Evolutionary conservation across 352 stramenopile species (phyloP).

Genomic region (Globisporangium polare): DNA sequence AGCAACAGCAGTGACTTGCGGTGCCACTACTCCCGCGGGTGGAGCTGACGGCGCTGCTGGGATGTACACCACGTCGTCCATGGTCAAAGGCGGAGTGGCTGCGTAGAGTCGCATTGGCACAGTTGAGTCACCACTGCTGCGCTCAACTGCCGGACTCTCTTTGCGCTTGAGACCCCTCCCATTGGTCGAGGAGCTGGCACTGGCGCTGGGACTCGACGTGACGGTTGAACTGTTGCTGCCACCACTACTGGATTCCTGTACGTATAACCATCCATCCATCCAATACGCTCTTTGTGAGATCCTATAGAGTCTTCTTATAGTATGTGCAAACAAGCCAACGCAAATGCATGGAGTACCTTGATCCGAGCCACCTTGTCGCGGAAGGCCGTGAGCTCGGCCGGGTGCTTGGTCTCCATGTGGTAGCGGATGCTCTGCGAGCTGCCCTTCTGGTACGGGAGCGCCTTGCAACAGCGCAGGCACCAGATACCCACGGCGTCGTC

Average conservation of each 20-base stretch:
- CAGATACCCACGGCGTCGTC: slow-evolving; percentile 47
- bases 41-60: too few species aligned
- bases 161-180: slow-evolving; percentile 8
- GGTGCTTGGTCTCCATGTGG: slow-evolving; percentile 59
- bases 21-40: not conserved
- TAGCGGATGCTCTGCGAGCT: slow-evolving; percentile 56
- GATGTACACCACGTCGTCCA: too few species aligned
- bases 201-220: not conserved
- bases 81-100: too few species aligned
- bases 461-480: slow-evolving; percentile 33
- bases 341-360: not conserved
- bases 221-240: not conserved
- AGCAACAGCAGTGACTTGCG: not conserved
- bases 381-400: slow-evolving; percentile 26
- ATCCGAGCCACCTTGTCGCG: slow-evolving; percentile 3
- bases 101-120: too few species aligned
- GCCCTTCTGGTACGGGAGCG: slow-evolving; percentile 40
- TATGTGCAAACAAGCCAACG: too few species aligned
- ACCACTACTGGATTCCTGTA: not conserved
- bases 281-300: too few species aligned
- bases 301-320: too few species aligned
- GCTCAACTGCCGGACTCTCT: not conserved
- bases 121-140: not conserved
- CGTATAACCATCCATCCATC: not conserved
- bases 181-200: not conserved